Percentiles rank a stretch among this genome's conserved stretches.
Conservation (phyloP, 352 stramenopile species). For the Pythium chondricola region DNA sequence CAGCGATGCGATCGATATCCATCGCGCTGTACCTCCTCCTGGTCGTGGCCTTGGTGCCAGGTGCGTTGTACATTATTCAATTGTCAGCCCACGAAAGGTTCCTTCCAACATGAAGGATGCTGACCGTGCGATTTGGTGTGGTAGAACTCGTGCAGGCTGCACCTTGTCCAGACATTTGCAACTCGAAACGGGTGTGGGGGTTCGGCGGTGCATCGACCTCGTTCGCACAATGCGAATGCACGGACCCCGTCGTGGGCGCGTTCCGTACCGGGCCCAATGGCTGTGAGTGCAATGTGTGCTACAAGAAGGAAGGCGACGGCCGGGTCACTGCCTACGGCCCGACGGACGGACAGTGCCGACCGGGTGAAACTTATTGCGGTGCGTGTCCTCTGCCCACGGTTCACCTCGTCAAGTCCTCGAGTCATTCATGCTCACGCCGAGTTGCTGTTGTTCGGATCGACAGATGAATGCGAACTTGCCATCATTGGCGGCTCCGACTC, state of each 20-base stretch:
- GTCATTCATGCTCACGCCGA: background rate
- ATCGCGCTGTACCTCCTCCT: background rate
- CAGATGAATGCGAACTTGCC: constrained; percentile 5
- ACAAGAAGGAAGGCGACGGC: background rate
- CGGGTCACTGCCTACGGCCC: constrained; percentile 4
- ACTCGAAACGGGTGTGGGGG: constrained; percentile 3
- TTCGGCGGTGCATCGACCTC: background rate
- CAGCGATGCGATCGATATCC: background rate
- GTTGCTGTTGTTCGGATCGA: background rate
- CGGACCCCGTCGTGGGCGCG: background rate
- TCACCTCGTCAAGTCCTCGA: background rate
- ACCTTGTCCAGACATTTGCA: constrained; percentile 7
- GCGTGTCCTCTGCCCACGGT: background rate
- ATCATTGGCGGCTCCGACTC: background rate
- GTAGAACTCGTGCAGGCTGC: constrained; percentile 2
- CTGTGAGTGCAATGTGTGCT: constrained; percentile 14
- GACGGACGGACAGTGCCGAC: background rate
- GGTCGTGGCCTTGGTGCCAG: background rate
- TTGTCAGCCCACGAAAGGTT: background rate
- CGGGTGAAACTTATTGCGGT: constrained; percentile 11
- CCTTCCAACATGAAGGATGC: no score
- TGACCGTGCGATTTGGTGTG: background rate
- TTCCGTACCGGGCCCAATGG: background rate
- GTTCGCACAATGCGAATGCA: constrained; percentile 2
- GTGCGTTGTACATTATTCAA: background rate